Percentiles rank a stretch among this genome's conserved stretches.
Evolutionary conservation across 2,329 filamentous ascomycete species (phyloP).

Genomic region (Alternaria longipes): DNA sequence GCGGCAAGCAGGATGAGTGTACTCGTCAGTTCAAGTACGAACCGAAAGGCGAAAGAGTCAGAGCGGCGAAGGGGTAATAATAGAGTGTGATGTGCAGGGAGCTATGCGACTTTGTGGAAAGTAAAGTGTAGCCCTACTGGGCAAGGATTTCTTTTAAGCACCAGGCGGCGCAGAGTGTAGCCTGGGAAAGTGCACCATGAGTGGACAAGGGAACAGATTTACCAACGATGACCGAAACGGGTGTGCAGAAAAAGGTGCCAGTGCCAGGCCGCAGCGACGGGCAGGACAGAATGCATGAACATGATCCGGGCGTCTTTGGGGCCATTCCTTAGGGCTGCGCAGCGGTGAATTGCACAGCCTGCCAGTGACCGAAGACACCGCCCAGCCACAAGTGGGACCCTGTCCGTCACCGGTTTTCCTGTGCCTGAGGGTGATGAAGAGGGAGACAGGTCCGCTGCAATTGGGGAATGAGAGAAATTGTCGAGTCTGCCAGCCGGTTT

Average conservation of each 20-base stretch:
- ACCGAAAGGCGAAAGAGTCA: conserved; percentile 33
- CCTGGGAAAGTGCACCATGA: conserved; percentile 42
- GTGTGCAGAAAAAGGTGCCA: conserved; percentile 23
- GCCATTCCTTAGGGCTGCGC: conserved; percentile 30
- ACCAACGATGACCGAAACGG: conserved; percentile 23
- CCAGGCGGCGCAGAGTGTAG: conserved; percentile 40
- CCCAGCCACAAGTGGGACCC: conserved; percentile 36
- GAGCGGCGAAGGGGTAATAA: conserved; percentile 31
- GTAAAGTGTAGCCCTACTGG: conserved; percentile 36
- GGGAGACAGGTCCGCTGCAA: conserved; percentile 11
- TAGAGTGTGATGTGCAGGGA: conserved; percentile 37
- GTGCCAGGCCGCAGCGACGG: conserved; percentile 36
- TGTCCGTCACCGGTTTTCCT: conserved; percentile 35
- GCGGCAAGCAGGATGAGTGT: conserved; percentile 27
- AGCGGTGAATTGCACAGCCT: conserved; percentile 49
- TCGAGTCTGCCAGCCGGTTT: conserved; percentile 13
- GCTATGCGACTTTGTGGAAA: conserved; percentile 31
- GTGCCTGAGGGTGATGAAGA: conserved; percentile 31
- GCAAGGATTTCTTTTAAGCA: conserved; percentile 37
- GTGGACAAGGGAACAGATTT: conserved; percentile 28
- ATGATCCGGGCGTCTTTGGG: conserved; percentile 33
- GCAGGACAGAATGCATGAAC: conserved; percentile 35
- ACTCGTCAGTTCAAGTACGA: conserved; percentile 23
- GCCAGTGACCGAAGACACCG: conserved; percentile 21
- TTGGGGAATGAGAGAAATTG: conserved; percentile 21